A percentile compares a stretch with the other conserved stretches of the same genome.
phyloP scores from a whole-genome alignment of 1,139 yeast species.

The Sugiyamaella japonica region DNA sequence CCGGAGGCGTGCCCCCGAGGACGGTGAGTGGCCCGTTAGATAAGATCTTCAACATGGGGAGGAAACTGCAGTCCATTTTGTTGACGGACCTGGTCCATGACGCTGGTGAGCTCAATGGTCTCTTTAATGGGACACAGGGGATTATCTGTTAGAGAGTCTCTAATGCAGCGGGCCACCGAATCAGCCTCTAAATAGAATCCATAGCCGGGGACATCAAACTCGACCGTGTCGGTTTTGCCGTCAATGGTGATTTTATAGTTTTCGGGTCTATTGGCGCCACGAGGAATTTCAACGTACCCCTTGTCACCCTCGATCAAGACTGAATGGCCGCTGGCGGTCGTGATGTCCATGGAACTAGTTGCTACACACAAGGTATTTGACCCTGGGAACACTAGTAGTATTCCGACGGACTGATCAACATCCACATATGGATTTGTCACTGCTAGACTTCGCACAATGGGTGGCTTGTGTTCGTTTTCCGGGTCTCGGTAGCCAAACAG shows the following conservation, averaged over 20 bases:
- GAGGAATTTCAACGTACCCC: conserved; percentile 35
- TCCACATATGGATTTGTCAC: conserved; percentile 29
- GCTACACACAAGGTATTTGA: conserved; percentile 34
- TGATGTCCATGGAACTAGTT: conserved; percentile 31
- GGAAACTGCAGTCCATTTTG: conserved; percentile 49
- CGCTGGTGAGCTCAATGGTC: conserved; percentile 46
- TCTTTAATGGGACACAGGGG: conserved; percentile 47
- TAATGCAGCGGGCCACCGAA: conserved; percentile 47
- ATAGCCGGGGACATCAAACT: conserved; percentile 29
- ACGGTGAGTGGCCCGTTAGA: too few species aligned
- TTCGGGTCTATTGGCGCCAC: conserved; percentile 34
- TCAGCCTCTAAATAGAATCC: conserved; percentile 56
- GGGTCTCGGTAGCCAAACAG: conserved; percentile 35
- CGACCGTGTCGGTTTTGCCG: conserved; percentile 17
- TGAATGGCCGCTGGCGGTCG: conserved; percentile 27
- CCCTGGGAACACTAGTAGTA: conserved; percentile 34
- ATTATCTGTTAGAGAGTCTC: conserved; percentile 41
- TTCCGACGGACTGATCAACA: conserved; percentile 34
- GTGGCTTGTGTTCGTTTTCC: conserved; percentile 24
- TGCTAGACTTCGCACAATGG: conserved; percentile 22
- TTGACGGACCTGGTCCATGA: conserved; percentile 48
- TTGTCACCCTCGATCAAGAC: conserved; percentile 36
- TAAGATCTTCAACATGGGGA: conserved; percentile 35
- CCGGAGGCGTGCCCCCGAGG: too few species aligned
- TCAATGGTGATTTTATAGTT: conserved; percentile 25